Percentiles rank a stretch among this genome's conserved stretches.
These are phyloP conservation scores for Kwoniella dendrophila DNA, from an alignment of 768 basidiomycete species.

Conservation along the genomic window DNA sequence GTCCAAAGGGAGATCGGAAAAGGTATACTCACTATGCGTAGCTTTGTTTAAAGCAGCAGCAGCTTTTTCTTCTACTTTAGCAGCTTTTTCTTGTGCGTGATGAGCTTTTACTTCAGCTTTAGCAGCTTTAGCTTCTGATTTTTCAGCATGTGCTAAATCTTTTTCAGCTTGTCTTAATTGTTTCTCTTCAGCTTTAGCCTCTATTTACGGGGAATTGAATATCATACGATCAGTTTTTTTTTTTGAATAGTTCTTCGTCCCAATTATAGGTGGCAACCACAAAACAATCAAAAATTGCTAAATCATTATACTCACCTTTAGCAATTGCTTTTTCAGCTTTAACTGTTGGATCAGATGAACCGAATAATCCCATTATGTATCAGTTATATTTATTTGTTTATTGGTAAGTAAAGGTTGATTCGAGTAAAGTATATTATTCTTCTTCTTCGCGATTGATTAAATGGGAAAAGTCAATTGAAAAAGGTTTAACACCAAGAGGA, in stretches of 20 bases:
- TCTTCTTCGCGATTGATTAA: background rate
- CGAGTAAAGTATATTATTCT: background rate
- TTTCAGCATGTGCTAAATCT: conserved; percentile 63
- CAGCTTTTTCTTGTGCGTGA: conserved; percentile 59
- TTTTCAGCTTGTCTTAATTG: conserved; percentile 63
- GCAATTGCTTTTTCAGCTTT: conserved; percentile 48
- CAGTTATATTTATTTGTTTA: background rate
- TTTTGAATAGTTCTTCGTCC: background rate
- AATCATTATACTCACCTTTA: conserved; percentile 33
- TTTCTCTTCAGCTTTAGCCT: conserved; percentile 59
- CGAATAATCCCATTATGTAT: conserved; percentile 48
- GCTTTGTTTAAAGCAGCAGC: conserved; percentile 63
- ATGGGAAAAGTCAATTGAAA: too few relatives aligned
- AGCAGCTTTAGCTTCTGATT: conserved; percentile 61
- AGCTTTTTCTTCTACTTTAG: conserved; percentile 62
- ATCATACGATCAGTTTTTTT: background rate
- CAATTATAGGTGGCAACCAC: background rate
- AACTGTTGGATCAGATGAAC: conserved; percentile 43
- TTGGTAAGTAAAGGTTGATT: background rate
- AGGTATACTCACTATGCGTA: conserved; percentile 54
- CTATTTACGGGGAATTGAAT: too few relatives aligned
- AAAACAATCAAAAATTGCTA: background rate
- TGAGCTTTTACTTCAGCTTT: conserved; percentile 57
- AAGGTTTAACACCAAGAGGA: too few relatives aligned
- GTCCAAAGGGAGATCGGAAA: too few relatives aligned